These are phyloP conservation scores for Sphagnum contortum DNA, from an alignment of 225 moss, liverwort and hornwort genomes.

Conservation along the genomic window DNA sequence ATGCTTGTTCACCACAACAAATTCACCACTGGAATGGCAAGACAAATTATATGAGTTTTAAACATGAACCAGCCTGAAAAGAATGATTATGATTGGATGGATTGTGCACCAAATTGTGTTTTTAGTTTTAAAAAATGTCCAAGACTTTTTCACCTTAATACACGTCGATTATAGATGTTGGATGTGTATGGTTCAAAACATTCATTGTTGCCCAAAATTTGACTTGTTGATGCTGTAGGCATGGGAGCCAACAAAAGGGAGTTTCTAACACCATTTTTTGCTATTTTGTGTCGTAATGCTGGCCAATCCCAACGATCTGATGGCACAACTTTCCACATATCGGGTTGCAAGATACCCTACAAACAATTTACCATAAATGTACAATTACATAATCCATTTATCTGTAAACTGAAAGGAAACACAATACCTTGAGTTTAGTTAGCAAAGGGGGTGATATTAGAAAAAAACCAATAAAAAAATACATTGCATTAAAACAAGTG, in stretches of 20 bases:
- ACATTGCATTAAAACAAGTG: too few species aligned
- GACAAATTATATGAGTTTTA: too few species aligned
- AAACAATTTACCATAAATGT: too few species aligned
- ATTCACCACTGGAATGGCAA: slow-evolving; percentile 60
- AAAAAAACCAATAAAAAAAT: too few species aligned
- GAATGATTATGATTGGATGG: too few species aligned
- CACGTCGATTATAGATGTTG: slow-evolving; percentile 85
- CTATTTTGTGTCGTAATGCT: slow-evolving; percentile 28
- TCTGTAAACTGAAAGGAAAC: too few species aligned
- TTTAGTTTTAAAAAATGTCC: neutral
- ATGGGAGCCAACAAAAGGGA: slow-evolving; percentile 83
- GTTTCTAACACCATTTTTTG: slow-evolving; percentile 53
- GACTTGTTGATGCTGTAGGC: slow-evolving; percentile 94
- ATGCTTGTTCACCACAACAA: slow-evolving; percentile 96
- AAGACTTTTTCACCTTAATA: slow-evolving; percentile 44
- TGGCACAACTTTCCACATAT: slow-evolving; percentile 72
- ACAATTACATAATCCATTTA: too few species aligned
- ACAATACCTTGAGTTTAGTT: too few species aligned
- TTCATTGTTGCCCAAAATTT: slow-evolving; percentile 92
- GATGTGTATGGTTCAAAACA: slow-evolving; percentile 95
- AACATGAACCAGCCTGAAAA: too few species aligned
- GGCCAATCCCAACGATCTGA: slow-evolving; percentile 72
- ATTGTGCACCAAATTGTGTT: too few species aligned
- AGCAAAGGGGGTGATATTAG: neutral
- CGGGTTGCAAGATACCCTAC: slow-evolving; percentile 67